Conservation (phyloP, 1,139 yeast species). For the Yamadazyma triangularis region DNA sequence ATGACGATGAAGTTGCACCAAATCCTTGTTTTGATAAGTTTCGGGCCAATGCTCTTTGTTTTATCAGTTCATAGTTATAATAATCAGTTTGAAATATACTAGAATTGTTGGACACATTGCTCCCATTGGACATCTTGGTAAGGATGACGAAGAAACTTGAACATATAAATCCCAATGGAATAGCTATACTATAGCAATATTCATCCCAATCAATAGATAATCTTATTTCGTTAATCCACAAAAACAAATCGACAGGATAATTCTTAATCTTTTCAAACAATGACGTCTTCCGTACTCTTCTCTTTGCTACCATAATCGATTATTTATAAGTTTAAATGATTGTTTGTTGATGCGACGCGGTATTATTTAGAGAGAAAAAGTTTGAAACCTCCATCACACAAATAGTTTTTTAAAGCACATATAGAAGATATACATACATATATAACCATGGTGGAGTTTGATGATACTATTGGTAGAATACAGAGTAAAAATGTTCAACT, state of each 20-base stretch:
- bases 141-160: constrained; percentile 4
- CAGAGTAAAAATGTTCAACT: background rate
- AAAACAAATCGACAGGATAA: constrained; percentile 55
- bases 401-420: too few species aligned
- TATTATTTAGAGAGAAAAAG: too few species aligned
- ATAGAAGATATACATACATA: too few species aligned
- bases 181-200: constrained; percentile 37
- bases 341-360: background rate
- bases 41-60: constrained; percentile 10
- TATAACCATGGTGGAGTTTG: background rate
- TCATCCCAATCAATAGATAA: constrained; percentile 65
- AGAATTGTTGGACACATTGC: constrained; percentile 3
- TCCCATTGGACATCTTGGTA: constrained; percentile 2
- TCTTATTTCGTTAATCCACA: constrained; percentile 49
- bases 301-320: constrained; percentile 3
- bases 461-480: background rate
- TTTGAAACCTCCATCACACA: too few species aligned
- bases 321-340: background rate
- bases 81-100: constrained; percentile 26
- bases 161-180: constrained; percentile 11
- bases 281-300: constrained; percentile 26
- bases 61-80: constrained; percentile 30
- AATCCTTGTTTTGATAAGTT: background rate
- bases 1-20: background rate
- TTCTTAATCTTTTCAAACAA: constrained; percentile 36